A percentile compares a stretch with the other conserved stretches of the same genome.
Evolutionary conservation across 1,284 basidiomycete genomes (phyloP).

Genomic region (Cryptococcus jaspeensis): DNA sequence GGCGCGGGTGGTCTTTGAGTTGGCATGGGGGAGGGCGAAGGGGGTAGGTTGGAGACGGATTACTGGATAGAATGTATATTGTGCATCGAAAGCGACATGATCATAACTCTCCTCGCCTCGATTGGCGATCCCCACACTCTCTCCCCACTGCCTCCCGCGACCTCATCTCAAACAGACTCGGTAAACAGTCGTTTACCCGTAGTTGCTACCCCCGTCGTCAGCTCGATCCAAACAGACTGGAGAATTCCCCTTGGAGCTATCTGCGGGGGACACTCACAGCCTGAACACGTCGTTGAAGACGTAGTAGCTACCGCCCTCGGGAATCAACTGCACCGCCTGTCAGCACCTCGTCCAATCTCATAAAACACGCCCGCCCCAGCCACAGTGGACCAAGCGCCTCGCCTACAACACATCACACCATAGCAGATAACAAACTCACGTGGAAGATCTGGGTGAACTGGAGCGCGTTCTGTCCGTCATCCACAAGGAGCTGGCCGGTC

Average conservation of each 20-base stretch:
- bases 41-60: too few relatives aligned
- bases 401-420: not conserved
- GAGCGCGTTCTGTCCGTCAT: constrained; percentile 73
- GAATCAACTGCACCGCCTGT: constrained; percentile 58
- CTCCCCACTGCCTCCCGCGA: not conserved
- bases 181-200: constrained; percentile 13
- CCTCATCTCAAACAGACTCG: not conserved
- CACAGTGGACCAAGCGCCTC: not conserved
- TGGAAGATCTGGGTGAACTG: constrained; percentile 91
- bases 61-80: constrained; percentile 6
- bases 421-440: constrained; percentile 29
- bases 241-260: not conserved
- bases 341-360: not conserved
- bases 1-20: not conserved
- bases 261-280: constrained; percentile 53
- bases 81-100: constrained; percentile 4
- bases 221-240: not conserved
- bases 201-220: constrained; percentile 12
- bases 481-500: constrained; percentile 80
- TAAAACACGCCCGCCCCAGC: not conserved
- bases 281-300: constrained; percentile 92
- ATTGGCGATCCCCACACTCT: not conserved
- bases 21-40: too few relatives aligned
- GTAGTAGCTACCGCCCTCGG: constrained; percentile 75
- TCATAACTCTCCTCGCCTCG: not conserved